These are phyloP conservation scores for Wickerhamiella dianesei DNA, from an alignment of 805 yeast species.

Conservation along the genomic window DNA sequence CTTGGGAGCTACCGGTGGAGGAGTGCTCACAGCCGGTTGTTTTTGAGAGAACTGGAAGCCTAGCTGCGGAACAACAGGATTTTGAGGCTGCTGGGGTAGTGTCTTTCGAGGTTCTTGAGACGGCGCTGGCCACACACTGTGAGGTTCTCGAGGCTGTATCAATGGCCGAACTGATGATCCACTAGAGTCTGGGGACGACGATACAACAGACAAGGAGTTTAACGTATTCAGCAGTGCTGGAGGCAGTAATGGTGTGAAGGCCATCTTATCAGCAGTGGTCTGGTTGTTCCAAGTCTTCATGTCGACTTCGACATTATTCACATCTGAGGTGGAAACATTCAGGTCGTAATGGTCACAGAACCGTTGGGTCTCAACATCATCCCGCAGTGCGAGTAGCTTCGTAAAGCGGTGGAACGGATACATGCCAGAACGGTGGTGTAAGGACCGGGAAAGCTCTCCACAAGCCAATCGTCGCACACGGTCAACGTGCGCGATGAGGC, in stretches of 20 bases:
- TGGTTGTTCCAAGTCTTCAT: slow-evolving; percentile 13
- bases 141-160: too few relatives aligned
- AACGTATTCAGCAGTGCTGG: neutral
- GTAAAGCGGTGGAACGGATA: slow-evolving; percentile 37
- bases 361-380: slow-evolving; percentile 35
- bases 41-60: too few relatives aligned
- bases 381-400: slow-evolving; percentile 52
- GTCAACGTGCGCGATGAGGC: slow-evolving; percentile 67
- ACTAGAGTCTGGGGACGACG: too few relatives aligned
- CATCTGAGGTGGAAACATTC: neutral
- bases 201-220: neutral
- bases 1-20: too few relatives aligned
- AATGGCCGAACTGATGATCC: too few relatives aligned
- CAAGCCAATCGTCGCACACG: slow-evolving; percentile 66
- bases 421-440: slow-evolving; percentile 51
- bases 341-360: slow-evolving; percentile 58
- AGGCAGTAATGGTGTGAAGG: neutral
- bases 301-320: slow-evolving; percentile 9
- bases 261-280: slow-evolving; percentile 4
- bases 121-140: too few relatives aligned
- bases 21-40: too few relatives aligned
- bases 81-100: too few relatives aligned
- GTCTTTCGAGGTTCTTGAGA: too few relatives aligned
- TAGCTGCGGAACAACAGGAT: too few relatives aligned
- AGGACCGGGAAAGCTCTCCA: slow-evolving; percentile 47